Conservation (phyloP, 805 yeast species). For the Grigorovia jiainica region DNA sequence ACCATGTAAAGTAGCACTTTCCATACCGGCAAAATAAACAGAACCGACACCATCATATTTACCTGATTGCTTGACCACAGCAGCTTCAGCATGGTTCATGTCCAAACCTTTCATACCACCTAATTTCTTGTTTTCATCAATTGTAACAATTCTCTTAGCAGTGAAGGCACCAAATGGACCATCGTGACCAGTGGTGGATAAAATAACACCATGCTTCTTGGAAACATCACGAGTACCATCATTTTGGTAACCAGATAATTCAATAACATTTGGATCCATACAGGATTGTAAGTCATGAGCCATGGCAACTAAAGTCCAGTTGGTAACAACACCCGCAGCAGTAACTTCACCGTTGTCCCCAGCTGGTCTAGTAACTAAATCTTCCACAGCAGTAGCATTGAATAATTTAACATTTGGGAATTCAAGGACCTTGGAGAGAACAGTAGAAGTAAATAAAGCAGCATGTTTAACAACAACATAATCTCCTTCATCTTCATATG, state of each 20-base stretch:
- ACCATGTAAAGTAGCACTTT: conserved; percentile 67
- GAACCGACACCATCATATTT: conserved; percentile 22
- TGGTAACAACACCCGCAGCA: conserved; percentile 73
- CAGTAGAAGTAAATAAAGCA: conserved; percentile 63
- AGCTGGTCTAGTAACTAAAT: conserved; percentile 61
- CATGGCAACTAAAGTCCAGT: conserved; percentile 72
- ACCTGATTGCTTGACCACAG: conserved; percentile 60
- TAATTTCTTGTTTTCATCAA: conserved; percentile 38
- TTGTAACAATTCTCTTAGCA: conserved; percentile 55
- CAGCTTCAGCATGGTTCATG: conserved; percentile 71
- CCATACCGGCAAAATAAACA: conserved; percentile 54
- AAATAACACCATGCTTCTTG: conserved; percentile 38
- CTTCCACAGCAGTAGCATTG: conserved; percentile 77
- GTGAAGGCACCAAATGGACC: conserved; percentile 78
- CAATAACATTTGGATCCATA: conserved; percentile 77
- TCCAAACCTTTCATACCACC: conserved; percentile 73
- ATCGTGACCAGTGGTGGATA: conserved; percentile 73
- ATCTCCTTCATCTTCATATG: conserved; percentile 72
- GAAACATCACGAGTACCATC: conserved; percentile 30
- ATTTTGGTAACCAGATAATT: conserved; percentile 32
- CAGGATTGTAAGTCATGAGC: conserved; percentile 71
- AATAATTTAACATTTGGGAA: conserved; percentile 69
- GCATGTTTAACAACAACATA: conserved; percentile 76
- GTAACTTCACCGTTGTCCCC: conserved; percentile 46
- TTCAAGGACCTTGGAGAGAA: conserved; percentile 56